Evolutionary conservation across 2,329 filamentous ascomycete species (phyloP), one percentile per base, ranked within the genome.

Genomic region (Periconia sp.): DNA sequence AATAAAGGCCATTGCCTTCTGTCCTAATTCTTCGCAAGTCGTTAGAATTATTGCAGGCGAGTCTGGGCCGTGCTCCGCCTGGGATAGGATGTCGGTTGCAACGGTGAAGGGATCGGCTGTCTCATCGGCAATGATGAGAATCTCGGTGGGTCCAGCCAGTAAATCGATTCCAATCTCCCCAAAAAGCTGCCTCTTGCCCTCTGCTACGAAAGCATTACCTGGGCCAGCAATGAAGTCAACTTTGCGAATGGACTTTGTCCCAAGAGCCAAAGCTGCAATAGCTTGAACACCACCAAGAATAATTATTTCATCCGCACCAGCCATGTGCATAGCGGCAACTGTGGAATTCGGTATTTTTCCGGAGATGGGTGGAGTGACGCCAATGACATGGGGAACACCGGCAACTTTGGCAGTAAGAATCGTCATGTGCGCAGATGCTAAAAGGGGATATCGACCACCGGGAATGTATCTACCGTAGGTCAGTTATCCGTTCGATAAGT

Each of bases 341-440:
- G 78, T 80, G 0, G 75, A 71, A 30, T 67, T 55, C 0, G 78
- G 78, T 16, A 82, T 68, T 36, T 74, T 37, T 3, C 78, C 78
- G 1, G 57, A 54, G 40, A 78, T 78, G 0, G 78, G 79, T 4
- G 78, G 78, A 5, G 78, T 81, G 56, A 74, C 80, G 10, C 65
- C 77, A 5, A 78, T 69, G 4, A 81, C 77, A 36, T 75, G 62
- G n/a, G 64, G 63, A 1, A 80, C 77, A 2, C 78, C 78, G 4
- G 78, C 78, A 4, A 76, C 74, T 52, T 81, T 81, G 16, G 78
- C 78, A 0, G 78, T 81, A 4, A 80, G 56, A 33, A 81, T 79
- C 2, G 78, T 80, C 78, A 80, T 81, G 55, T 81, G 78, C 2
- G 76, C 76, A 6, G 73, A 77, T 1, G 78, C 78, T 3, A 81